Evolutionary conservation across 108 stramenopile genomes (phyloP), one percentile per base, ranked within the genome.

Genomic region (Chaetoceros muelleri): DNA sequence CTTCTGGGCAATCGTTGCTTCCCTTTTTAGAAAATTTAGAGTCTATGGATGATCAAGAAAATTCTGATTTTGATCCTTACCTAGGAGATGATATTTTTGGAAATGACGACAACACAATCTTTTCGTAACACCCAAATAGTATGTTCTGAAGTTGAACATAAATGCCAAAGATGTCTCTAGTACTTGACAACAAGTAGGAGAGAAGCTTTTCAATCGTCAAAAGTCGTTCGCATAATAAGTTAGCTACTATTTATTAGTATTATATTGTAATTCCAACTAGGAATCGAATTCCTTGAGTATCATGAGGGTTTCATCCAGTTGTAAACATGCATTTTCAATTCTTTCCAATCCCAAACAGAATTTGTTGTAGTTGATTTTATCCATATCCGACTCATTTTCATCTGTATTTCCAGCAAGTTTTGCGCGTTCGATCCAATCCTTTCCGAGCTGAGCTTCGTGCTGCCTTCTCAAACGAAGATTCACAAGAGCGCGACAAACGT

Each of bases 261-360:
- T n/a, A n/a, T n/a, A n/a, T n/a, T n/a, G n/a, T n/a, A n/a, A n/a
- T n/a, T n/a, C n/a, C n/a, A n/a, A n/a, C n/a, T n/a, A n/a, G n/a
- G n/a, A n/a, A 40, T 40, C 34, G 34, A 78, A 62, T 55, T 90
- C 88, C 55, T 68, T 65, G 27, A 90, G 50, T 7, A 82, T 78
- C 82, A 85, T 85, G 49, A 90, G 54, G 17, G 82, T 84, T 60
- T 90, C 84, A 58, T 85, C 88, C 47, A 90, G 65, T 28, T 86
- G 80, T 24, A 86, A 57, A 16, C 52, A 55, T 10, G 81, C 80
- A 58, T 58, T 68, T 52, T 90, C 84, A 19, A 90, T 53, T 45
- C 88, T 75, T 57, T 85, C 88, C 59, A 85, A 52, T 0, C 88
- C 88, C 55, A 78, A 68, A 47, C 82, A 84, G 50, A 90, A 90